Percentiles rank a stretch among this genome's conserved stretches.
Conservation (phyloP, 2,329 filamentous ascomycete species). For the Chaetoscypha palmicola region DNA sequence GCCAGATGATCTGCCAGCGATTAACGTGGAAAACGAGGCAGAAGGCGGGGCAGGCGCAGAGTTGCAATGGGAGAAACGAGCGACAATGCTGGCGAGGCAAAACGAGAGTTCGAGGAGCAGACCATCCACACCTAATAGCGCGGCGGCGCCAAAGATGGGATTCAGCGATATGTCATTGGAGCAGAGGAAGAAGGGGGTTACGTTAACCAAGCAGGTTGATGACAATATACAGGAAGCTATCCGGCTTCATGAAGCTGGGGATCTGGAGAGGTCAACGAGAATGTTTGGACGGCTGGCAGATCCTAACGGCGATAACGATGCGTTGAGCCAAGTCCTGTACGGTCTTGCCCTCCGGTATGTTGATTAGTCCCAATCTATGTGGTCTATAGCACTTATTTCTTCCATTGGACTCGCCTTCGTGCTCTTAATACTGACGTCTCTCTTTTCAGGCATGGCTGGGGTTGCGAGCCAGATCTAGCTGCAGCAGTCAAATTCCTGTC, state of each 20-base stretch:
- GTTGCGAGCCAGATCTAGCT: conserved; percentile 64
- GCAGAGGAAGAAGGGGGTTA: conserved; percentile 22
- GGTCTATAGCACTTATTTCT: conserved; percentile 7
- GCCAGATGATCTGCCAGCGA: conserved; percentile 72
- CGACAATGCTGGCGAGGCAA: conserved; percentile 74
- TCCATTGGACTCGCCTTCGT: neutral
- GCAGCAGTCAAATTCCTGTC: conserved; percentile 79
- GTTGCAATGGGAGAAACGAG: conserved; percentile 84
- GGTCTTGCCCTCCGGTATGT: conserved; percentile 79
- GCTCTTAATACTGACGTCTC: conserved; percentile 16
- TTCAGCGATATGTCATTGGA: conserved; percentile 21
- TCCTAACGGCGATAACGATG: conserved; percentile 78
- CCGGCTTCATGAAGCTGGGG: conserved; percentile 76
- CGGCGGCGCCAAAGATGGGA: conserved; percentile 16
- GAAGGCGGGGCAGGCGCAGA: conserved; percentile 45
- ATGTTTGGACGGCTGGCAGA: conserved; percentile 83
- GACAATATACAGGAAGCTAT: conserved; percentile 93
- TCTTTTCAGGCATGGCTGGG: conserved; percentile 76
- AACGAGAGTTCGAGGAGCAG: conserved; percentile 40
- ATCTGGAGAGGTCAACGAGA: conserved; percentile 70
- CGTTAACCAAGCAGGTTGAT: conserved; percentile 49
- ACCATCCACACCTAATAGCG: conserved; percentile 34
- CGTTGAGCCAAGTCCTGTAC: conserved; percentile 90
- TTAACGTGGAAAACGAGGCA: conserved; percentile 45
- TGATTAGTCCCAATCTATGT: conserved; percentile 17